Evolutionary conservation across 495 filamentous ascomycete genomes (phyloP).

Genomic region (Talaromyces nanjingensis): DNA sequence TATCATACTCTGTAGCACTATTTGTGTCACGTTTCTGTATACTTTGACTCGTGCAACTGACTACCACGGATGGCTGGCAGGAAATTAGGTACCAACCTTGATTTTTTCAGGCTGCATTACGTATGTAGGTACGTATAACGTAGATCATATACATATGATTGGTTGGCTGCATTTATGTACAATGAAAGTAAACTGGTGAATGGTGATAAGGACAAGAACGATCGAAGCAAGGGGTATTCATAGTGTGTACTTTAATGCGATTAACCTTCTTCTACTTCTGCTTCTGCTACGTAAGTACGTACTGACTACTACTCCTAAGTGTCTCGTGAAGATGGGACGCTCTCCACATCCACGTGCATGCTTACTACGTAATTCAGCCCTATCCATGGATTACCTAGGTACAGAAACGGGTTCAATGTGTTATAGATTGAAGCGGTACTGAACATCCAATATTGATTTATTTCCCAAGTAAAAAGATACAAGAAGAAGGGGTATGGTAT

Average conservation of each 20-base stretch:
- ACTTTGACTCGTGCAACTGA: too few species aligned
- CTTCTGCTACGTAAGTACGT: too few species aligned
- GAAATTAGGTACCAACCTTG: too few species aligned
- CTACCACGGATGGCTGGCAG: too few species aligned
- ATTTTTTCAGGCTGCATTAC: neutral
- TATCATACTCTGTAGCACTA: too few species aligned
- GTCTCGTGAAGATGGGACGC: neutral
- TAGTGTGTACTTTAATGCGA: neutral
- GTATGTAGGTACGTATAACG: neutral
- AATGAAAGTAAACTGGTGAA: too few species aligned
- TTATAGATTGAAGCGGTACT: too few species aligned
- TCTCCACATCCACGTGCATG: slow-evolving; percentile 2
- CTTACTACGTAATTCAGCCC: neutral
- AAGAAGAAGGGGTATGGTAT: neutral
- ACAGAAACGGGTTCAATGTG: too few species aligned
- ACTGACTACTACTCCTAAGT: too few species aligned
- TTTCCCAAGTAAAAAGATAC: neutral
- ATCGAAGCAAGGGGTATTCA: neutral
- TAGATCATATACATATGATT: neutral
- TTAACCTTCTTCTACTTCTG: neutral
- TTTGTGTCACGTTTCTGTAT: too few species aligned
- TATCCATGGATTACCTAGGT: neutral
- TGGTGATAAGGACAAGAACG: neutral
- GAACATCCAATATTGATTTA: neutral
- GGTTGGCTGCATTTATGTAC: too few species aligned